Percentiles rank a stretch among this genome's conserved stretches.
Conservation (phyloP, 768 basidiomycete species). For the Panellus pusillus region DNA sequence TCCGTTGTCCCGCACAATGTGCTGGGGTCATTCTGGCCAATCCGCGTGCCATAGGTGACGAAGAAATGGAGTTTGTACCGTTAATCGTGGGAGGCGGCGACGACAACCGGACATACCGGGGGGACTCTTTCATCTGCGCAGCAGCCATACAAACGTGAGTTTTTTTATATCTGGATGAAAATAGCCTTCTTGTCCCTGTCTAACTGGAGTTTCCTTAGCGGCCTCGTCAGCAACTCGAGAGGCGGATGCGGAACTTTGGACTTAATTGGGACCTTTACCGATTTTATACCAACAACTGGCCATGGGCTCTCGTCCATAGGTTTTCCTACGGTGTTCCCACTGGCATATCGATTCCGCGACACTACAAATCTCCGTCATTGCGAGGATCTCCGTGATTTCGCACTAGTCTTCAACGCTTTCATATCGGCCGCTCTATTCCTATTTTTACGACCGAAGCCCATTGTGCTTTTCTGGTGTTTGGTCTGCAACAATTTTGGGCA, state of each 20-base stretch:
- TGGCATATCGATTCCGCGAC: conserved; percentile 59
- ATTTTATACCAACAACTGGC: conserved; percentile 58
- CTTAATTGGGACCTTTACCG: conserved; percentile 70
- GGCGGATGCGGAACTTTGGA: conserved; percentile 79
- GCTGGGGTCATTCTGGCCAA: conserved; percentile 65
- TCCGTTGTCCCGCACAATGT: conserved; percentile 82
- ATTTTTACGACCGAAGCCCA: conserved; percentile 66
- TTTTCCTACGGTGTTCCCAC: conserved; percentile 75
- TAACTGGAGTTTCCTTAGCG: conserved; percentile 39
- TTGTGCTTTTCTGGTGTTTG: conserved; percentile 74
- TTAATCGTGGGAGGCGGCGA: conserved; percentile 88
- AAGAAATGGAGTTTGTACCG: conserved; percentile 65
- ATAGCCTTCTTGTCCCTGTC: conserved; percentile 8
- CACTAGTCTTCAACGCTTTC: conserved; percentile 72
- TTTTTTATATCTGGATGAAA: neutral
- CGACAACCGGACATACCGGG: conserved; percentile 67
- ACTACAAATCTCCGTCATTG: conserved; percentile 59
- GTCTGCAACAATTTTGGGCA: conserved; percentile 40
- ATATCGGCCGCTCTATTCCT: conserved; percentile 69
- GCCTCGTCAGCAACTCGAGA: conserved; percentile 56
- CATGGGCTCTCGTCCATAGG: conserved; percentile 70
- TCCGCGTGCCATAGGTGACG: conserved; percentile 68
- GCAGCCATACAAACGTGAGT: conserved; percentile 80
- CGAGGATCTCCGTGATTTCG: conserved; percentile 65
- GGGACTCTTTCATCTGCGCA: conserved; percentile 83